phyloP scores from a whole-genome alignment of 208 protist genomes.

The Wallacemonas sp. region DNA sequence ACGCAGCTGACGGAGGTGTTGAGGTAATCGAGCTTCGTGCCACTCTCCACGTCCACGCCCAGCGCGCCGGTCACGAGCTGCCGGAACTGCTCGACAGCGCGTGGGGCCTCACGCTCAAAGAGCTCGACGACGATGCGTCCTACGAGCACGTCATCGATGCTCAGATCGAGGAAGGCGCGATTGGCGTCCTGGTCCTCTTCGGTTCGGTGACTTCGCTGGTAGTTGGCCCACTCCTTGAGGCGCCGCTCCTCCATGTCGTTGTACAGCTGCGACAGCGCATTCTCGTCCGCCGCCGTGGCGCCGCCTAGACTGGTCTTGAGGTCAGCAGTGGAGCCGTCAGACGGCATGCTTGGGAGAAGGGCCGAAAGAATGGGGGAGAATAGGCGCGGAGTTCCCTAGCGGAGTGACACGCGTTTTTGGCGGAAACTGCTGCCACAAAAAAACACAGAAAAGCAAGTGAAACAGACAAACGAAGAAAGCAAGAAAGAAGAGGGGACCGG shows the following conservation, averaged over 20 bases:
- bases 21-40: conserved; percentile 79
- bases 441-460: conserved; percentile 7
- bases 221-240: conserved; percentile 90
- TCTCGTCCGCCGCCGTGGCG: conserved; percentile 13
- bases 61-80: conserved; percentile 75
- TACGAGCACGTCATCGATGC: conserved; percentile 65
- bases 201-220: conserved; percentile 74
- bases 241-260: conserved; percentile 81
- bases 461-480: neutral
- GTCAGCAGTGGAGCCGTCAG: neutral
- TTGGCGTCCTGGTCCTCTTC: conserved; percentile 73
- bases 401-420: too few species aligned
- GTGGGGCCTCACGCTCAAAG: conserved; percentile 81
- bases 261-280: conserved; percentile 36
- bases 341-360: neutral
- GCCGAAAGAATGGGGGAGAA: neutral
- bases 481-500: neutral
- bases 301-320: conserved; percentile 17
- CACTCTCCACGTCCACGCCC: conserved; percentile 53
- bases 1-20: conserved; percentile 61
- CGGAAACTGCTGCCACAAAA: too few species aligned
- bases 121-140: conserved; percentile 90
- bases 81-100: conserved; percentile 91
- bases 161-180: conserved; percentile 83
- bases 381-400: neutral